Conservation (phyloP, 2,329 filamentous ascomycete species). For the Botryotinia calthae region DNA sequence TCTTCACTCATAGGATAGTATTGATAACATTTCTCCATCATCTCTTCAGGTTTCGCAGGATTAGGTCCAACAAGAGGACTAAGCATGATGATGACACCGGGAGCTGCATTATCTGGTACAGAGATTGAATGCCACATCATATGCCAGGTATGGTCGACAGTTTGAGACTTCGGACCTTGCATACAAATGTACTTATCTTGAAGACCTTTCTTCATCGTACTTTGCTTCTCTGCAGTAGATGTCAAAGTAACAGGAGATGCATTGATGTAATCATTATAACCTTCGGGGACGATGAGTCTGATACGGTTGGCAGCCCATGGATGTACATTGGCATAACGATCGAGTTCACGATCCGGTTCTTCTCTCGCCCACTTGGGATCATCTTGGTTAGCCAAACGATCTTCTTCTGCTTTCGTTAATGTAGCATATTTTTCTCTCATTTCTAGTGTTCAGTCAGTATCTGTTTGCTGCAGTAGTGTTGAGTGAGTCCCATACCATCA, state of each 20-base stretch:
- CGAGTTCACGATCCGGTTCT: conserved; percentile 58
- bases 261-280: conserved; percentile 76
- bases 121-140: conserved; percentile 79
- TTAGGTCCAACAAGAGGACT: conserved; percentile 70
- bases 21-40: conserved; percentile 74
- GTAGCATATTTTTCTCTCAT: conserved; percentile 59
- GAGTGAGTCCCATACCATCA: conserved; percentile 44
- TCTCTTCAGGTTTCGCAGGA: conserved; percentile 46
- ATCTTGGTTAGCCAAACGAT: conserved; percentile 37
- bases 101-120: conserved; percentile 49
- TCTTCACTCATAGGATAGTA: conserved; percentile 71
- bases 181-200: conserved; percentile 77
- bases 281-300: conserved; percentile 72
- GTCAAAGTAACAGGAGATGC: conserved; percentile 61
- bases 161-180: conserved; percentile 79
- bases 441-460: conserved; percentile 43
- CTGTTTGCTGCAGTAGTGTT: conserved; percentile 11
- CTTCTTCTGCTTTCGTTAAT: conserved; percentile 56
- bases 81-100: conserved; percentile 88
- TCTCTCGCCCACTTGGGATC: conserved; percentile 56
- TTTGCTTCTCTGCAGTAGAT: conserved; percentile 38
- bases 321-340: conserved; percentile 87
- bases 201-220: conserved; percentile 30
- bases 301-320: conserved; percentile 87
- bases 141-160: conserved; percentile 83